Percentiles rank a stretch among this genome's conserved stretches.
Evolutionary conservation across 768 basidiomycete genomes (phyloP).

Genomic region (Boletus fagicola): DNA sequence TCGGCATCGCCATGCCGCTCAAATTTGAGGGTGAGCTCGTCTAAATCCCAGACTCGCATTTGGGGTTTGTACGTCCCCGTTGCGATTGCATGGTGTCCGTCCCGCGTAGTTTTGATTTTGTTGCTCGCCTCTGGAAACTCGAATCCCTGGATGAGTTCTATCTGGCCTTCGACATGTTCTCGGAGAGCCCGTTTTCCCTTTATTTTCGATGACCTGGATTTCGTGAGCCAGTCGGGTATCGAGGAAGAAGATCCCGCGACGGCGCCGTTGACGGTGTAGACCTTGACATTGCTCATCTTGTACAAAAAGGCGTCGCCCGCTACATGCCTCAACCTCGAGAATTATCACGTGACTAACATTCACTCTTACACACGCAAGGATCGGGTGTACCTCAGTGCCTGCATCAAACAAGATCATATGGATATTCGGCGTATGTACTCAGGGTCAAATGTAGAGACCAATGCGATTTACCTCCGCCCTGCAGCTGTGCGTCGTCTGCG

Average conservation of each 20-base stretch:
- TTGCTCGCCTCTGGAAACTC: conserved; percentile 97
- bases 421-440: conserved; percentile 22
- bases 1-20: conserved; percentile 95
- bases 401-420: conserved; percentile 16
- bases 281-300: conserved; percentile 54
- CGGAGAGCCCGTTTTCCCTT: conserved; percentile 57
- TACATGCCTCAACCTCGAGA: background rate
- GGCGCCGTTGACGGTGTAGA: conserved; percentile 96
- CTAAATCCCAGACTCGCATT: conserved; percentile 93
- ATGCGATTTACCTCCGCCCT: conserved; percentile 7
- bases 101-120: conserved; percentile 83
- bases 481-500: background rate
- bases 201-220: conserved; percentile 59
- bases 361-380: background rate
- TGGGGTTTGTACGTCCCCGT: conserved; percentile 99
- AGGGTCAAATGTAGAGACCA: conserved; percentile 6
- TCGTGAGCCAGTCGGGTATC: conserved; percentile 91
- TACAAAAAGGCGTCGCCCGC: background rate
- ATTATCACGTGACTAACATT: conserved; percentile 18
- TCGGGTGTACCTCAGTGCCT: background rate
- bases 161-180: conserved; percentile 78
- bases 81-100: conserved; percentile 90
- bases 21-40: conserved; percentile 90
- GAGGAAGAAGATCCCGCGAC: conserved; percentile 84
- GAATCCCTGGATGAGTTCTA: conserved; percentile 93